phyloP scores from a whole-genome alignment of 139 green algal species.

The Astrephomene gubernaculifera region DNA sequence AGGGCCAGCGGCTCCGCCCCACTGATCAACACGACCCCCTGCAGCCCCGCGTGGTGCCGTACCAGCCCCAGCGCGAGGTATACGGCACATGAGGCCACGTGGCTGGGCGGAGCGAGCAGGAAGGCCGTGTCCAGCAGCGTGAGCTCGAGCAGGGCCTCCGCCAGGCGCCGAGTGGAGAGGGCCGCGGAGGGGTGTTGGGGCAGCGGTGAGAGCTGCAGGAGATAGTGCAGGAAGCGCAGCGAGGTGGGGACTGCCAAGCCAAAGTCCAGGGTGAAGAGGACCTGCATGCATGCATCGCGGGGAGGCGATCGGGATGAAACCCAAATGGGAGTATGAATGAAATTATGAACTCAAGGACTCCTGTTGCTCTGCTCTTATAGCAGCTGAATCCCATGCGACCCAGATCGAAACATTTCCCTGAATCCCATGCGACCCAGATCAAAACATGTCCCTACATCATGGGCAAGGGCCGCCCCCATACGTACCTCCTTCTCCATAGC shows the following conservation, averaged over 20 bases:
- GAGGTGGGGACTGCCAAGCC: conserved; percentile 86
- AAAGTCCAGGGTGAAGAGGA: conserved; percentile 74
- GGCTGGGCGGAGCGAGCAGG: neutral
- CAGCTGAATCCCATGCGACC: no score
- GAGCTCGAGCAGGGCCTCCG: conserved; percentile 43
- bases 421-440: no score
- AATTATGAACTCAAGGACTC: no score
- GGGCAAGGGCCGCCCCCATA: no score
- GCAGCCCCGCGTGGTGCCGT: neutral
- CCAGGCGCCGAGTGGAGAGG: neutral
- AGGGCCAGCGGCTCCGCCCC: neutral
- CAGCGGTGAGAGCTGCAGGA: conserved; percentile 41
- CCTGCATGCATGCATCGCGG: no score
- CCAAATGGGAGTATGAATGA: neutral
- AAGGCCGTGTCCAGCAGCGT: conserved; percentile 15
- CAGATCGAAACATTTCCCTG: no score
- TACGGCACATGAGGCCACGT: neutral
- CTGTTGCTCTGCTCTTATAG: no score
- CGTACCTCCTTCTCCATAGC: conserved; percentile 81
- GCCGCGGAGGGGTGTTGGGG: neutral
- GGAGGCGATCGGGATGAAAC: neutral
- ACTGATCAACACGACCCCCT: neutral
- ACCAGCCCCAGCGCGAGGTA: conserved; percentile 36
- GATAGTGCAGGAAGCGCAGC: conserved; percentile 50
- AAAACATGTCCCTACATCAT: no score